These are phyloP conservation scores for Alternaria longipes DNA, from an alignment of 2,329 filamentous ascomycete genomes.

Conservation along the genomic window DNA sequence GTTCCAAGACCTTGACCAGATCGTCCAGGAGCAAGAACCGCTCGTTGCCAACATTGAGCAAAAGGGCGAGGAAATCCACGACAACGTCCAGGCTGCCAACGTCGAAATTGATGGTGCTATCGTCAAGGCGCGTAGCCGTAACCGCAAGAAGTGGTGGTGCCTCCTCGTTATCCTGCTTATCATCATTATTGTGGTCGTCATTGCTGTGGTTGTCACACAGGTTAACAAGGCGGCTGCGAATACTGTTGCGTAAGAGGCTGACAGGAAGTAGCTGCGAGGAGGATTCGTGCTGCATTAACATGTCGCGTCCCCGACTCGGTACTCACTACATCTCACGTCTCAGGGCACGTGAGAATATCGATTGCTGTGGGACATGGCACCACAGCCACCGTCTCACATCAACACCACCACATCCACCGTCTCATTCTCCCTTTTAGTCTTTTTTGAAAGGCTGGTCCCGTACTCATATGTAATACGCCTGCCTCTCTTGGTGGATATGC, in stretches of 20 bases:
- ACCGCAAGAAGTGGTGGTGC: constrained; percentile 98
- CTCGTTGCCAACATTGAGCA: constrained; percentile 83
- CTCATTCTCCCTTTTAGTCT: constrained; percentile 16
- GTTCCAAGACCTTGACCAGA: constrained; percentile 87
- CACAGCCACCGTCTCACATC: not conserved
- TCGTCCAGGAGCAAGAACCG: constrained; percentile 87
- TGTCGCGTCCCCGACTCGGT: not conserved
- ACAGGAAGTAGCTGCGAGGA: not conserved
- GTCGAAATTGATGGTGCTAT: constrained; percentile 84
- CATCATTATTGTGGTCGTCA: constrained; percentile 51
- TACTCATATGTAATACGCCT: constrained; percentile 29
- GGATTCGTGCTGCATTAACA: not conserved
- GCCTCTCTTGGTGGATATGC: constrained; percentile 23
- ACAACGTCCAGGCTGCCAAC: constrained; percentile 86
- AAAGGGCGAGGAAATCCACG: constrained; percentile 84
- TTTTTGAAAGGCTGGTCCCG: constrained; percentile 23
- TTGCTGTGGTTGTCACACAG: constrained; percentile 49
- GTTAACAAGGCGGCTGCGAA: constrained; percentile 36
- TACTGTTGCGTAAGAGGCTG: not conserved
- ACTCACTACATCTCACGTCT: not conserved
- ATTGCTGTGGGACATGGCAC: not conserved
- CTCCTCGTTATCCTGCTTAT: constrained; percentile 70
- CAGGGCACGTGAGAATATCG: not conserved
- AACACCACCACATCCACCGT: constrained; percentile 11
- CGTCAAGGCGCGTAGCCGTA: constrained; percentile 70